Evolutionary conservation across 257 asterid species (phyloP).

Genomic region (Solanum boliviense): DNA sequence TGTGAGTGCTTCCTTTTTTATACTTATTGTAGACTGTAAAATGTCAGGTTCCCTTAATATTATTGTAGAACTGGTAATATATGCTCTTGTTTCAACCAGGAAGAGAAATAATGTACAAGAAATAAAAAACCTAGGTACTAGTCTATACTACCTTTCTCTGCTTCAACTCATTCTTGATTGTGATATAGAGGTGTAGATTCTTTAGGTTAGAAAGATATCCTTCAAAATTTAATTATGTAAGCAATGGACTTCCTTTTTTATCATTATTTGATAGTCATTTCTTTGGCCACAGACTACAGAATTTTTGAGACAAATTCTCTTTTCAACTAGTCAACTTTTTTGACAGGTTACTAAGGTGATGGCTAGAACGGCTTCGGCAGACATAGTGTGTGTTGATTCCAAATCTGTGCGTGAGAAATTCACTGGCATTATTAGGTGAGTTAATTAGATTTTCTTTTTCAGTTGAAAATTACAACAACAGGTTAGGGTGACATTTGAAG

Average conservation of each 20-base stretch:
- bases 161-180: background rate
- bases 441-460: background rate
- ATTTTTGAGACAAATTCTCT: background rate
- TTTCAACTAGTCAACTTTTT: background rate
- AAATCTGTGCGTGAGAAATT: conserved; percentile 77
- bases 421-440: conserved; percentile 75
- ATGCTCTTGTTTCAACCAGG: background rate
- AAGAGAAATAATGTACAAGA: background rate
- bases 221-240: background rate
- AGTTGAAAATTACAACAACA: background rate
- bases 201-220: background rate
- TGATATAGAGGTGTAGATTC: background rate
- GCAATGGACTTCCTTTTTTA: background rate
- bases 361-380: conserved; percentile 81
- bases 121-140: background rate
- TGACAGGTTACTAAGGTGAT: conserved; percentile 84
- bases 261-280: background rate
- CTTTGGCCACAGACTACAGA: background rate
- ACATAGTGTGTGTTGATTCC: conserved; percentile 80
- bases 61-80: background rate
- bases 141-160: background rate
- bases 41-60: background rate
- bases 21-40: background rate
- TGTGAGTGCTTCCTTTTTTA: background rate
- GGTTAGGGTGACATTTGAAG: background rate